These are phyloP conservation scores for Fusarium palustre DNA, from an alignment of 2,329 filamentous ascomycete genomes.

Conservation along the genomic window DNA sequence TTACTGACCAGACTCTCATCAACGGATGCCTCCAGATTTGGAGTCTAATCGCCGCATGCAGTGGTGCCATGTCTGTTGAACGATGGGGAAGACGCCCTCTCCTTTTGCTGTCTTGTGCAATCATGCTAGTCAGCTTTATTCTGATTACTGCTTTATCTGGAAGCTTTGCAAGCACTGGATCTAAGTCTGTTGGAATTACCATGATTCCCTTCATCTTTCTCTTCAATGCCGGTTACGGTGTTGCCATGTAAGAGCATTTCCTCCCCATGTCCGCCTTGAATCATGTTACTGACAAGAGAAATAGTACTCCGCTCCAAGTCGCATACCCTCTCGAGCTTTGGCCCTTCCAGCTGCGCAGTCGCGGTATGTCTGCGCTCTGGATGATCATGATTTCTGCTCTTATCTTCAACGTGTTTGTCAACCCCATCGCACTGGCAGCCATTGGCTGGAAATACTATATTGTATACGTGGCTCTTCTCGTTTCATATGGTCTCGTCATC, in stretches of 20 bases:
- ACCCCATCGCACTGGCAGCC: constrained; percentile 1
- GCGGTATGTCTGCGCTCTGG: constrained; percentile 20
- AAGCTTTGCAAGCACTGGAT: constrained; percentile 10
- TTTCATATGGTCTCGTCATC: constrained; percentile 15
- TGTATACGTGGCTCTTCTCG: constrained; percentile 13
- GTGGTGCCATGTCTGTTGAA: constrained; percentile 2
- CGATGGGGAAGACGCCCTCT: constrained; percentile 10
- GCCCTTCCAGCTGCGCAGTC: constrained; percentile 24
- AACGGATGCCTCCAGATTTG: constrained; percentile 22
- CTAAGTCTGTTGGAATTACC: constrained; percentile 15
- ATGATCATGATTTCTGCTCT: constrained; percentile 23
- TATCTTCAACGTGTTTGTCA: constrained; percentile 25
- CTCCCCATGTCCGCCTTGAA: background rate
- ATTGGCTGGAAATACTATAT: constrained; percentile 28
- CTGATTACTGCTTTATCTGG: constrained; percentile 20
- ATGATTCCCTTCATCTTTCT: constrained; percentile 26
- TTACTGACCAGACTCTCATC: constrained; percentile 26
- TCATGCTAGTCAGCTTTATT: constrained; percentile 23
- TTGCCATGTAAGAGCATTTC: background rate
- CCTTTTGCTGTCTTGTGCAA: constrained; percentile 9
- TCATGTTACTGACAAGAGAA: background rate
- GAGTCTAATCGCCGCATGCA: constrained; percentile 21
- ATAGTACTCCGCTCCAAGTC: constrained; percentile 16
- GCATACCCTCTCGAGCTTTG: constrained; percentile 21
- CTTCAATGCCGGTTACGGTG: constrained; percentile 20